These are phyloP conservation scores for Trichosporon sp. DNA, from an alignment of 1,284 basidiomycete species.

Conservation along the genomic window DNA sequence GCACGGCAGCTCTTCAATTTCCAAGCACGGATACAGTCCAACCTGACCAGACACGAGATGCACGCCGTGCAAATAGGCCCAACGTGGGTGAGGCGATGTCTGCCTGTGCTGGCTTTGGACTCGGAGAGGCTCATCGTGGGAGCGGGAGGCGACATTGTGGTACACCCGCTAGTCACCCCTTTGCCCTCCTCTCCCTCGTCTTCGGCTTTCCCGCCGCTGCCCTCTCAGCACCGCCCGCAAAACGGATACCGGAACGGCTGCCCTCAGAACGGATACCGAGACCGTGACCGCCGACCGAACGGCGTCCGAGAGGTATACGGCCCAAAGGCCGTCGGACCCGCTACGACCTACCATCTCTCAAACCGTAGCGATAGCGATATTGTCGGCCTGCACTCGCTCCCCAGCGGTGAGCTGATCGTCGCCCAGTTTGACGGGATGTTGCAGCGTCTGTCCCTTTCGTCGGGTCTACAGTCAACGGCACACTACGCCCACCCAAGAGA, in stretches of 20 bases:
- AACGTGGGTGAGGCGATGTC: constrained; percentile 32
- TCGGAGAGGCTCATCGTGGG: constrained; percentile 27
- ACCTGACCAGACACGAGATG: constrained; percentile 22
- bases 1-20: constrained; percentile 19
- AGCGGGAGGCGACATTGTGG: constrained; percentile 28
- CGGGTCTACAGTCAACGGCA: constrained; percentile 4
- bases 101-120: constrained; percentile 31
- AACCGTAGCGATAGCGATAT: constrained; percentile 31
- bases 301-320: neutral
- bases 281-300: too few species aligned
- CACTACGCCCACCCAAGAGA: constrained; percentile 15
- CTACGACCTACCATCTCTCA: constrained; percentile 23
- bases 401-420: constrained; percentile 17
- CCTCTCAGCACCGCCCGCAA: too few species aligned
- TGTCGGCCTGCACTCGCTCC: constrained; percentile 28
- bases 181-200: neutral
- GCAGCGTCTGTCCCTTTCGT: constrained; percentile 22
- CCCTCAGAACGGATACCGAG: too few species aligned
- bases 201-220: neutral
- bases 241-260: too few species aligned
- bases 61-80: constrained; percentile 37
- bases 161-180: constrained; percentile 26
- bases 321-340: neutral
- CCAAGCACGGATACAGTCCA: constrained; percentile 23
- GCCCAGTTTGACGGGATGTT: constrained; percentile 40